These are phyloP conservation scores for Malassezia brasiliensis DNA, from an alignment of 1,284 basidiomycete genomes.

Conservation along the genomic window DNA sequence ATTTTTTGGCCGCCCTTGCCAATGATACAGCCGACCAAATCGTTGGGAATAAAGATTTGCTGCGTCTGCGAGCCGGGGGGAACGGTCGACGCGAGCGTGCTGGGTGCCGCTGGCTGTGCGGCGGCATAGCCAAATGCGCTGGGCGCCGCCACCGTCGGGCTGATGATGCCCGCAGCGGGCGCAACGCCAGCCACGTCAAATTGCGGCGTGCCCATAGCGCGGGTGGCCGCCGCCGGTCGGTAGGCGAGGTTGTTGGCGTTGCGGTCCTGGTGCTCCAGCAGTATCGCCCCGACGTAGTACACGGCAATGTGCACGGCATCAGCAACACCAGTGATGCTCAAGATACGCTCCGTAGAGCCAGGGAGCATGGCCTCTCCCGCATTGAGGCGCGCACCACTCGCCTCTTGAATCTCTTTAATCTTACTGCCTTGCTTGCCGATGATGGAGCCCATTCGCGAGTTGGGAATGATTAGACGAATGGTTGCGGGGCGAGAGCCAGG, in stretches of 20 bases:
- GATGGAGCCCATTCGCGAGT: constrained; percentile 97
- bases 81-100: constrained; percentile 50
- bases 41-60: constrained; percentile 97
- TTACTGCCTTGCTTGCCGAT: constrained; percentile 95
- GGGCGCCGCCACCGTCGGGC: constrained; percentile 4
- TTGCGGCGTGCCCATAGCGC: constrained; percentile 12
- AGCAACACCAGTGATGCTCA: constrained; percentile 96
- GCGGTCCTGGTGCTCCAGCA: constrained; percentile 80
- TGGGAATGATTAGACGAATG: constrained; percentile 94
- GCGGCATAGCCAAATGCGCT: constrained; percentile 1
- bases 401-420: constrained; percentile 99
- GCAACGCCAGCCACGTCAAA: constrained; percentile 3
- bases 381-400: constrained; percentile 86
- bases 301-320: constrained; percentile 99
- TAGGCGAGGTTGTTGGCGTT: constrained; percentile 47
- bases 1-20: constrained; percentile 98
- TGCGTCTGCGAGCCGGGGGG: constrained; percentile 67
- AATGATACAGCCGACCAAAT: constrained; percentile 94
- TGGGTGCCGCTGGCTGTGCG: constrained; percentile 1
- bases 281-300: constrained; percentile 94
- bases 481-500: constrained; percentile 96
- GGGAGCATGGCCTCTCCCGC: constrained; percentile 97
- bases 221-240: constrained; percentile 34
- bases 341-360: constrained; percentile 82
- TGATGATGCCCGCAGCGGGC: constrained; percentile 6